Conservation (phyloP, 768 basidiomycete genomes). For the Pulveroboletus sp. region DNA sequence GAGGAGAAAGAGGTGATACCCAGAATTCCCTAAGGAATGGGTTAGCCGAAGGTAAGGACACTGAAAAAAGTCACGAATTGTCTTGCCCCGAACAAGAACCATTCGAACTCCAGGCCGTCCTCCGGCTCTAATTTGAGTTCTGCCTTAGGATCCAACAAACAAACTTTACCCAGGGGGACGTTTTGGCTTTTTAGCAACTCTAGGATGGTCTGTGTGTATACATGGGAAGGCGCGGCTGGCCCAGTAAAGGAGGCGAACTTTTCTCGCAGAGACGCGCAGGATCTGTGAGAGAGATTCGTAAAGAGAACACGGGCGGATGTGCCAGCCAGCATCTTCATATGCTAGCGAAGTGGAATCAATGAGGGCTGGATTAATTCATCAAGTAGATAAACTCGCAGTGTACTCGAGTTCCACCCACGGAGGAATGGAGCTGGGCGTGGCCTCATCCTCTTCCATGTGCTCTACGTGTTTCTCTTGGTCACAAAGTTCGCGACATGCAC, state of each 20-base stretch:
- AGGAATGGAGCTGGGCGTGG: conserved; percentile 61
- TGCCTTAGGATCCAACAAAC: conserved; percentile 92
- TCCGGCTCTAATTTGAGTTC: conserved; percentile 60
- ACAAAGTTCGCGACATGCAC: not conserved
- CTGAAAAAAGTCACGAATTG: not conserved
- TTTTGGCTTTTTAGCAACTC: conserved; percentile 14
- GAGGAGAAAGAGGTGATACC: conserved; percentile 30
- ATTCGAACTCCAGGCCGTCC: conserved; percentile 78
- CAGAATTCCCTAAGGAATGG: conserved; percentile 48
- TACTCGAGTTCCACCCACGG: conserved; percentile 95
- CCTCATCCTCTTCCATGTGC: conserved; percentile 94
- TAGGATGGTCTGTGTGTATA: conserved; percentile 22
- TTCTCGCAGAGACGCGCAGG: conserved; percentile 48
- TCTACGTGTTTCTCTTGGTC: conserved; percentile 41
- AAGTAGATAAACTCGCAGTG: conserved; percentile 42
- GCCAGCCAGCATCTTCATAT: conserved; percentile 81
- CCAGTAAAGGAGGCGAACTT: conserved; percentile 13
- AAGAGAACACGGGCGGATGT: conserved; percentile 64
- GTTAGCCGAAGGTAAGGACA: not conserved
- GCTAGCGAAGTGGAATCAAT: conserved; percentile 38
- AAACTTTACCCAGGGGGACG: conserved; percentile 58
- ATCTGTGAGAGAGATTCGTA: conserved; percentile 78
- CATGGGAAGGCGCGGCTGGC: conserved; percentile 17
- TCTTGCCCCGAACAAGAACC: conserved; percentile 87
- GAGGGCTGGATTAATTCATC: not conserved